Evolutionary conservation across 768 basidiomycete species (phyloP).

Genomic region (Hygrocybe coccinea): DNA sequence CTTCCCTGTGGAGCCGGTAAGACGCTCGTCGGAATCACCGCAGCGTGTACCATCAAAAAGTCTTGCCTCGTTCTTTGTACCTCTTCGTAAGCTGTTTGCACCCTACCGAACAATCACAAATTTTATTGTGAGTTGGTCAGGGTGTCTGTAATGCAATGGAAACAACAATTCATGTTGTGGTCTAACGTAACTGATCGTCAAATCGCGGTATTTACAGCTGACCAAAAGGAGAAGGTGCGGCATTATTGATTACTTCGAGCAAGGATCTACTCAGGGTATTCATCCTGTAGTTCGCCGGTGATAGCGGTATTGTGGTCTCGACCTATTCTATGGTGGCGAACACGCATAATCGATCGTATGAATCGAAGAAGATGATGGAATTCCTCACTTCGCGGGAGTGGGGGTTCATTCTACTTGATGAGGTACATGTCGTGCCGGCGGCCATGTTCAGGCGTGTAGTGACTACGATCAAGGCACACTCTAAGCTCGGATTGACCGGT

Average conservation of each 20-base stretch:
- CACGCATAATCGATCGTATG: conserved; percentile 96
- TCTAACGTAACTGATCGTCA: conserved; percentile 96
- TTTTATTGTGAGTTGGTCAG: conserved; percentile 30
- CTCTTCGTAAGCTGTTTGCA: conserved; percentile 68
- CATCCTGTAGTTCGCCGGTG: conserved; percentile 76
- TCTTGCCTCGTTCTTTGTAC: conserved; percentile 96
- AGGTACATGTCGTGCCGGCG: conserved; percentile 98
- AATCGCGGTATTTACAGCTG: conserved; percentile 95
- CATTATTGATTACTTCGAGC: conserved; percentile 1
- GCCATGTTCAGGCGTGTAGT: conserved; percentile 98
- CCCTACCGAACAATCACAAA: not conserved
- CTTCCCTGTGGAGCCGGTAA: conserved; percentile 98
- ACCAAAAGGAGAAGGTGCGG: conserved; percentile 91
- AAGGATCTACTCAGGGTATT: not conserved
- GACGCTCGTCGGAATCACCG: conserved; percentile 98
- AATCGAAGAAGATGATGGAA: conserved; percentile 99
- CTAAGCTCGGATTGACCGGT: conserved; percentile 97
- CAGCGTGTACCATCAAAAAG: conserved; percentile 99
- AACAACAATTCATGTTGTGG: conserved; percentile 97
- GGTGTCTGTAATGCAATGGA: conserved; percentile 98
- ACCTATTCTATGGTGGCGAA: conserved; percentile 99
- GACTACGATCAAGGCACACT: conserved; percentile 97
- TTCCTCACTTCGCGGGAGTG: conserved; percentile 97
- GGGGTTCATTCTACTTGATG: conserved; percentile 97
- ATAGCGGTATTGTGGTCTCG: conserved; percentile 96